Base-by-base conservation (phyloP, 306 rosid genomes). In the Quillaja saponaria region DNA sequence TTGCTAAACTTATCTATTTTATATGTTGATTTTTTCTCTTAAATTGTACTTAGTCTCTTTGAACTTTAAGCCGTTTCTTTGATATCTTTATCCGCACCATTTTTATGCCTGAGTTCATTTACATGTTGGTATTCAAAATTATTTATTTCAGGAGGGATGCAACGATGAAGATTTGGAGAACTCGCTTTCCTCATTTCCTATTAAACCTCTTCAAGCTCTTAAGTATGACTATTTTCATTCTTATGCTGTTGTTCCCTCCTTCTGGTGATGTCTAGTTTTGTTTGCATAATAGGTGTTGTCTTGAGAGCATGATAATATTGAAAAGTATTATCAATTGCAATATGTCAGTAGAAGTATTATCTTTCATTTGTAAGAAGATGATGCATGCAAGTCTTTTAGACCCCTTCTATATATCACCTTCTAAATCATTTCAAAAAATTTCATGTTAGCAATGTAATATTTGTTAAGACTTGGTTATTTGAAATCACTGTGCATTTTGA, bases 121-220 rank as follows among this genome's bases (percentile, higher is more conserved):
- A 38, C 41, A 17, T 57, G 37, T 50, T 25, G 51, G 46, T 34
- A 34, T 73, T 55, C 69, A 34, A 39, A 70, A 5, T 50, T 35
- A 55, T 62, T 66, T 74, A 61, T 79, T 72, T 66, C 90, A 94
- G 99, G 95, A 86, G 49, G 90, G 82, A 49, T 78, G 87, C 72
- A 74, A 66, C 41, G 84, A 85, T 77, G 82, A 62, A 76, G 91
- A 87, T 87, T 77, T 94, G 85, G 94, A 83, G 77, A 71, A 76
- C 66, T 92, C 99, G 19, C 77, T 94, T 74, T 80, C 96, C 63
- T 84, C 99, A 63, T 87, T 94, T 76, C 96, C 99, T 34, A 80
- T 61, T 16, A 87, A 80, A 78, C 96, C 96, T 69, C 94, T 91
- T 69, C 74, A 80, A 78, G 97, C 95, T 72, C 95, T 87, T 25